Evolutionary conservation across 495 filamentous ascomycete genomes (phyloP), one percentile per base, ranked within the genome.

Genomic region (Hyphodiscus hymeniophilus): DNA sequence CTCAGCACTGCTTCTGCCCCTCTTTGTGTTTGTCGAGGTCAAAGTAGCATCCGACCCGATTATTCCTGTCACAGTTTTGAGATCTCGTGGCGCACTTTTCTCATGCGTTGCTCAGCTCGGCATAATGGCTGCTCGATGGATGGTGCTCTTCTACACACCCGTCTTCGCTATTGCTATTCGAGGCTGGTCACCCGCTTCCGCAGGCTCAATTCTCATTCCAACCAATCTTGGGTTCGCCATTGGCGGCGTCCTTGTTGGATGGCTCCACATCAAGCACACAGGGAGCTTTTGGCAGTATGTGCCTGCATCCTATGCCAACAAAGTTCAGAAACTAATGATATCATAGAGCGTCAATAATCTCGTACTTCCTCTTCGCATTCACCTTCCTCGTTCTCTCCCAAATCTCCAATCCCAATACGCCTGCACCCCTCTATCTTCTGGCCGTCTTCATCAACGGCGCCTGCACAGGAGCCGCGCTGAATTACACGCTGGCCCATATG

Each of bases 81-180:
- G 66, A 30, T 79, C 77, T 39, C 75, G 81, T 13, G 79, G 76
- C 23, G 78, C 81, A 1, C 62, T 88, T 1, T 58, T 87, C 10
- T 82, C 80, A 8, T 89, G 84, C 55, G 41, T 88, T 13, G 70
- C 79, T 1, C 83, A 84, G 32, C 68, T 85, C 0, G 74, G 77
- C 22, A 74, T 85, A 56, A 89, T 89, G 84, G 77, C 83, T 62
- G 71, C 82, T 4, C 80, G 85, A 33, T 89, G 84, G 84, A 66
- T 70, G 3, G 72, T 89, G n/a, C 66, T 91, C 6, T 89, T 87
- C 63, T 89, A 83, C 66, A 72, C 79, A 0, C 86, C 86, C 0
- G 76, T 83, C 23, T 88, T 85, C 54, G 78, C 82, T 5, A 76
- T 89, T 45, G 80, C 83, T 3, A 79, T 89, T 0, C 75, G 76